Evolutionary conservation across 2,329 filamentous ascomycete genomes (phyloP), one percentile per base, ranked within the genome.

Genomic region (Curvularia sp.): DNA sequence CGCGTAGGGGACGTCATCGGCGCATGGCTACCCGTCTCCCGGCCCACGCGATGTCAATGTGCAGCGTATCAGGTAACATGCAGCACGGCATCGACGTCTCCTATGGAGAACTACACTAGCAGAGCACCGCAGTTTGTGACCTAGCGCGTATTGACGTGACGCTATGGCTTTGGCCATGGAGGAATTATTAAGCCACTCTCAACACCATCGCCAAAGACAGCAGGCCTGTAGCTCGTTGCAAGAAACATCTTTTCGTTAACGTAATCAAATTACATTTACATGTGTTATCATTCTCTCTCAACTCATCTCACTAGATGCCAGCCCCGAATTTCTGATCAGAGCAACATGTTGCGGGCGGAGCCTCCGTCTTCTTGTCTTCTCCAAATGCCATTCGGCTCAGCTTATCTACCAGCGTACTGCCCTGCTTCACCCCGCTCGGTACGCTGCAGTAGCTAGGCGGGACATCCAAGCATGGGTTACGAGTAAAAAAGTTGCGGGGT

Each of bases 391-490:
- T 65, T 59, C 73, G 69, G 62, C 82, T 85, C 61, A 85, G 71
- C 69, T 78, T 79, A 73, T 88, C 82, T 13, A 84, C 73, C 34
- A 82, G 47, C 18, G 64, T 60, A 21, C 78, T 80, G 2, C 80
- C 82, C 25, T 81, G 80, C 13, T 80, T 81, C 5, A 90, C 80
- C 74, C 92, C 87, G 66, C 87, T 91, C 1, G 92, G 91, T 27
- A 89, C 89, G 65, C 84, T 86, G 41, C 85, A 86, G 75, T 88
- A 94, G 68, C 86, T 90, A 0, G 92, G 91, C 55, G 90, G 89
- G 15, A 96, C 89, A 75, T 96, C 91, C 75, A 96, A 80, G 53
- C 87, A 89, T 2, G 92, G 92, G 73, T 94, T 96, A 67, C 86
- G 84, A 21, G 83, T 79, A 78, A 96, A 96, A 84, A 96, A 96